phyloP scores from a whole-genome alignment of 2,329 filamentous ascomycete species.

The Mycosphaerelloides madeirae region DNA sequence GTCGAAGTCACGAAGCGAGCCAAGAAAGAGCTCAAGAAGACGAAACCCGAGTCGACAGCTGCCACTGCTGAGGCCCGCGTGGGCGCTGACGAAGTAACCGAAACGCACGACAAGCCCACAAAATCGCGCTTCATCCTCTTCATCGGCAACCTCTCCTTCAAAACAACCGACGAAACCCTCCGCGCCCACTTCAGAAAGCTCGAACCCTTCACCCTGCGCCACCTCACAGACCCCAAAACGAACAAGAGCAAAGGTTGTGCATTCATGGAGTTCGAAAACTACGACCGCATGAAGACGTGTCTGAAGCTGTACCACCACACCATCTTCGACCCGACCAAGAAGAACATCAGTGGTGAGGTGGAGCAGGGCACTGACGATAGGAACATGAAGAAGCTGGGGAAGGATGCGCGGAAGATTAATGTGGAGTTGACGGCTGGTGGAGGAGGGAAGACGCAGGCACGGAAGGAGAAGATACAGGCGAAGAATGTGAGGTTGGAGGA shows the following conservation, averaged over 20 bases:
- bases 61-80: too few species aligned
- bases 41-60: background rate
- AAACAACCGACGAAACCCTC: slow-evolving; percentile 66
- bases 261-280: slow-evolving; percentile 84
- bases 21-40: slow-evolving; percentile 20
- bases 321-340: slow-evolving; percentile 54
- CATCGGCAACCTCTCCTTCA: slow-evolving; percentile 85
- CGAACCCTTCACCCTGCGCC: slow-evolving; percentile 64
- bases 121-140: slow-evolving; percentile 69
- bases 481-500: slow-evolving; percentile 85
- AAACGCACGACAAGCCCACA: slow-evolving; percentile 33
- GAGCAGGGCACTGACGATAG: slow-evolving; percentile 8
- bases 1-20: too few species aligned
- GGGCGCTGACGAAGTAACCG: too few species aligned
- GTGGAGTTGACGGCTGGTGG: slow-evolving; percentile 85
- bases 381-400: slow-evolving; percentile 38
- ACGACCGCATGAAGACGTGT: slow-evolving; percentile 87
- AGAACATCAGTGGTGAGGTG: slow-evolving; percentile 12
- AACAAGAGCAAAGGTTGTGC: slow-evolving; percentile 69
- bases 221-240: slow-evolving; percentile 63
- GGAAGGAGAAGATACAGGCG: slow-evolving; percentile 70
- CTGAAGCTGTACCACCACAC: slow-evolving; percentile 87
- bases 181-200: slow-evolving; percentile 73
- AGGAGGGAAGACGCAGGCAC: slow-evolving; percentile 68
- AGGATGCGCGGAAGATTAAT: slow-evolving; percentile 71